These are phyloP conservation scores for Lasiosphaeria hispida DNA, from an alignment of 495 filamentous ascomycete genomes.

Conservation along the genomic window DNA sequence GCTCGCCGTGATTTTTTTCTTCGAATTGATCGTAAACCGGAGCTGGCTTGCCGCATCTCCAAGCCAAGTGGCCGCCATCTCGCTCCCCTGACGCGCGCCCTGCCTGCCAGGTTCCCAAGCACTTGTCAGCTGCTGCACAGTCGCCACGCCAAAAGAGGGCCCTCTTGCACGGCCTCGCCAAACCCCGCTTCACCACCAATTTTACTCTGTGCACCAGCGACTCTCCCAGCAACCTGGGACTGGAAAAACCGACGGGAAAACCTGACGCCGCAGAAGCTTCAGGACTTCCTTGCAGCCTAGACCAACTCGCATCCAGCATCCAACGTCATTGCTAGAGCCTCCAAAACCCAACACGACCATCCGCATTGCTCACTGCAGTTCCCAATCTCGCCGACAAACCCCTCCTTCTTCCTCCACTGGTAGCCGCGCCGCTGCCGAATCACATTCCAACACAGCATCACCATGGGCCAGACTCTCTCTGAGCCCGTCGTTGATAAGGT, in stretches of 20 bases:
- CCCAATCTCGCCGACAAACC: conserved; percentile 22
- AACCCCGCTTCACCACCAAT: conserved; percentile 30
- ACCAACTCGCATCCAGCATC: conserved; percentile 1
- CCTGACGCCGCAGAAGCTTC: neutral
- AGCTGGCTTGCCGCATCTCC: neutral
- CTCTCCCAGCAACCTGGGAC: conserved; percentile 15
- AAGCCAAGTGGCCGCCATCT: too few relatives aligned
- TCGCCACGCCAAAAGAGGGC: conserved; percentile 24
- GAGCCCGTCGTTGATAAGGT: conserved; percentile 99
- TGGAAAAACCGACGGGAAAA: conserved; percentile 15
- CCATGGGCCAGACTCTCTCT: conserved; percentile 98
- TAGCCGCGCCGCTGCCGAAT: conserved; percentile 28
- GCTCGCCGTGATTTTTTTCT: neutral
- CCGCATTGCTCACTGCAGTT: conserved; percentile 2
- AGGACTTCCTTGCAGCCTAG: neutral
- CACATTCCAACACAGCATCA: conserved; percentile 23
- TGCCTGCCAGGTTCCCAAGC: neutral
- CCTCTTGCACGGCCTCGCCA: conserved; percentile 13
- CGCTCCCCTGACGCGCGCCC: conserved; percentile 4
- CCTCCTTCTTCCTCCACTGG: conserved; percentile 19
- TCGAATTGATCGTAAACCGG: neutral
- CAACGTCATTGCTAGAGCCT: conserved; percentile 6
- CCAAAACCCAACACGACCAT: neutral
- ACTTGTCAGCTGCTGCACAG: conserved; percentile 26
- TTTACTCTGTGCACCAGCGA: conserved; percentile 26